Base-by-base conservation (phyloP, 73 alveolate species). In the Paramecium caudatum region DNA sequence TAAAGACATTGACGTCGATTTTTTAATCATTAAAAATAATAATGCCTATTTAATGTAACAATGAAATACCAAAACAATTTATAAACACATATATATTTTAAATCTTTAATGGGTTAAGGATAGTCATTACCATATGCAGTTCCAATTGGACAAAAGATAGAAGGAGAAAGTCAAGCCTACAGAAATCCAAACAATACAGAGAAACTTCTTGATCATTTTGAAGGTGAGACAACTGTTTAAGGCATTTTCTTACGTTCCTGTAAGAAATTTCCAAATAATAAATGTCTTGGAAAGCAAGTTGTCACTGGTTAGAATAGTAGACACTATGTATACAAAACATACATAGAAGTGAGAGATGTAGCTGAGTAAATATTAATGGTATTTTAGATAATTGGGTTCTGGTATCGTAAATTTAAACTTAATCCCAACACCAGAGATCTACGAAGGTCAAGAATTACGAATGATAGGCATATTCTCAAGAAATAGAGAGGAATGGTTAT, bases 401-500 rank as follows among this genome's bases (percentile, higher is more conserved):
- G 88, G 88, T 19, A 74, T 74, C 63, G 43, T 21, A 27, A 43
- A 74, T 15, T 16, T 74, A 13, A 74, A 74, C 21, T 74, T 74
- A 47, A 74, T 74, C 19, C 88, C 93, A 21, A 48, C 36, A 37
- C 85, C 47, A 9, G 46, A 62, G 12, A 61, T 23, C n/a, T 86
- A 62, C 61, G 80, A 86, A 33, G 69, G 80, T 5, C 37, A 47
- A 32, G 37, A 86, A 49, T 43, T 86, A 39, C 82, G 91, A 82
- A 91, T 96, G 90, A 47, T 95, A 62, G 99, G 99, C 36, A 94
- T 96, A 69, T 96, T 91, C 94, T 93, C 97, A 15, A 94, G 93
- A 83, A 95, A 95, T 74, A 91, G 99, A 68, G 97, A 95, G 61
- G 99, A 96, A 85, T 96, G 99, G 99, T 45, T 91, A 15, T 68